Percentiles rank a stretch among this genome's conserved stretches.
phyloP scores from a whole-genome alignment of 495 filamentous ascomycete species.

The Ramalina intermedia region DNA sequence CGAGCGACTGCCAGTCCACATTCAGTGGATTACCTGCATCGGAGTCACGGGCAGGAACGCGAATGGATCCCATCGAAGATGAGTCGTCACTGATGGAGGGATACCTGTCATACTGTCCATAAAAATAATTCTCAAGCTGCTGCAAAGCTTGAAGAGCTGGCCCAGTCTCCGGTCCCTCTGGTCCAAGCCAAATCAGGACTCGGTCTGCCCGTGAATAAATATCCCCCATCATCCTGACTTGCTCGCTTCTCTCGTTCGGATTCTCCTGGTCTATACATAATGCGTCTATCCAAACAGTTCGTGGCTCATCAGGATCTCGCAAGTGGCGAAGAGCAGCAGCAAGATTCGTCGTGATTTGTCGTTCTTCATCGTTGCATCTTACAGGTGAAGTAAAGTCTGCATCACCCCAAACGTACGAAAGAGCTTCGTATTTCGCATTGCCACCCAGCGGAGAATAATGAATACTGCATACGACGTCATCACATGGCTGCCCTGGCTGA shows the following conservation, averaged over 20 bases:
- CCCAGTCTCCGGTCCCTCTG: background rate
- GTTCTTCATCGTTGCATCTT: background rate
- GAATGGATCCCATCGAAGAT: background rate
- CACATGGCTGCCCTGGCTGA: background rate
- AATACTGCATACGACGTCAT: background rate
- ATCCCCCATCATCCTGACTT: conserved; percentile 2
- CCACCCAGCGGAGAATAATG: background rate
- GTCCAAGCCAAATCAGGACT: conserved; percentile 2
- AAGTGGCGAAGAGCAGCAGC: background rate
- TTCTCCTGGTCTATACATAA: conserved; percentile 2
- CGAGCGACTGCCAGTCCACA: background rate
- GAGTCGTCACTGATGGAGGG: background rate
- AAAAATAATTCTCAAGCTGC: background rate
- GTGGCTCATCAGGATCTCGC: background rate
- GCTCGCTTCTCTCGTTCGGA: background rate
- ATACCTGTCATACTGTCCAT: no score
- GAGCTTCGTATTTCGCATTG: background rate
- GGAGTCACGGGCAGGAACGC: no score
- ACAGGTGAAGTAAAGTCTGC: background rate
- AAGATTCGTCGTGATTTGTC: background rate
- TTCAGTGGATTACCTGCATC: background rate
- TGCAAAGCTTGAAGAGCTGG: background rate
- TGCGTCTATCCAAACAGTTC: background rate
- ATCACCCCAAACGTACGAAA: conserved; percentile 1
- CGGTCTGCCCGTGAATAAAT: background rate